Evolutionary conservation across 139 green algal species (phyloP).

Genomic region (Chlorella sp.): DNA sequence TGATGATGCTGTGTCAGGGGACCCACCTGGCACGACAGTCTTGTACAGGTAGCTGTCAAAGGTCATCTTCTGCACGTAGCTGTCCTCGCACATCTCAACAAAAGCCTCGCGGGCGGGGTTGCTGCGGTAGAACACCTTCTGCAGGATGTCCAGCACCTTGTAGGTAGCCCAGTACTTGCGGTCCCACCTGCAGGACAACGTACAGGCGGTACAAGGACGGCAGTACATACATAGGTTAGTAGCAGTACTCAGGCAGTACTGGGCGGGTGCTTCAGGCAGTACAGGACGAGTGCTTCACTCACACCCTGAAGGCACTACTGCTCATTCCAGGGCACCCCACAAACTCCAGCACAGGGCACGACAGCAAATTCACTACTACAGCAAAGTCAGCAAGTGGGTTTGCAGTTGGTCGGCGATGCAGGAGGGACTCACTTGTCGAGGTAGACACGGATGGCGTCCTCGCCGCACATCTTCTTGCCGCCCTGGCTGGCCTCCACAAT

Average conservation of each 20-base stretch:
- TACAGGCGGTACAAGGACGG: no score
- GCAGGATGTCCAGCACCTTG: conserved; percentile 99
- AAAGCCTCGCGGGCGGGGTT: conserved; percentile 99
- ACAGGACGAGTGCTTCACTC: no score
- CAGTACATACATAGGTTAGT: no score
- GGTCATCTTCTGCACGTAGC: conserved; percentile 99
- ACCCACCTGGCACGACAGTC: conserved; percentile 90
- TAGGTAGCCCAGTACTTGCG: conserved; percentile 99
- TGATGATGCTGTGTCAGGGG: not conserved
- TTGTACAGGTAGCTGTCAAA: conserved; percentile 99
- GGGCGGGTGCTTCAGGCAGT: no score
- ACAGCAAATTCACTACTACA: no score
- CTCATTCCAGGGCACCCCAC: no score
- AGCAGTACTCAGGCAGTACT: no score
- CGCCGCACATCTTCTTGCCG: conserved; percentile 81
- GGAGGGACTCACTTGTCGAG: conserved; percentile 96
- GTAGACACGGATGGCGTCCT: conserved; percentile 88
- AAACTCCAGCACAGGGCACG: no score
- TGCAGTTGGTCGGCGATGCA: no score
- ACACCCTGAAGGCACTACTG: no score
- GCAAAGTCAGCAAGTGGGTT: no score
- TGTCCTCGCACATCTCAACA: conserved; percentile 96
- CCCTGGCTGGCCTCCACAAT: conserved; percentile 76
- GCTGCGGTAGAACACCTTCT: conserved; percentile 80
- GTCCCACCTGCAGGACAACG: no score